phyloP scores from a whole-genome alignment of 1,139 yeast genomes.

The Citeromyces hawaiiensis region DNA sequence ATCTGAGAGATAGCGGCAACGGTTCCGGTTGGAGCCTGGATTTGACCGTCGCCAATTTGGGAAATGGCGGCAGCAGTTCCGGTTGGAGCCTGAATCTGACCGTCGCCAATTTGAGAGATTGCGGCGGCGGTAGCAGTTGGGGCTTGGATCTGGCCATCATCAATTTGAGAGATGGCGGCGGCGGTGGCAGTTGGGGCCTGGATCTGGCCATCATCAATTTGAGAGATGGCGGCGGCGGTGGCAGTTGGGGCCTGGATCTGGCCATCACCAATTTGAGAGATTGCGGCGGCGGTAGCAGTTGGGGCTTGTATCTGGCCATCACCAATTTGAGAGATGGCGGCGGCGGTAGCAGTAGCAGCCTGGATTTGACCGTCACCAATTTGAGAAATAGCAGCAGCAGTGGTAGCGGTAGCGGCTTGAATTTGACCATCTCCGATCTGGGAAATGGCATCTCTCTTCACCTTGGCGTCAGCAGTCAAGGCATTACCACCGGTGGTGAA shows the following conservation, averaged over 20 bases:
- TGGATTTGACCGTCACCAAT: conserved; percentile 54
- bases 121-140: conserved; percentile 8
- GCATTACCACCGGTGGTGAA: conserved; percentile 22
- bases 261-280: conserved; percentile 46
- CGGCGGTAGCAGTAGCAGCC: conserved; percentile 17
- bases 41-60: conserved; percentile 9
- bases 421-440: conserved; percentile 30
- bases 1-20: conserved; percentile 24
- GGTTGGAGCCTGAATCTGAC: conserved; percentile 23
- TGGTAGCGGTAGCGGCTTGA: conserved; percentile 26
- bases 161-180: conserved; percentile 22
- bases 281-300: conserved; percentile 22
- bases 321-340: conserved; percentile 23
- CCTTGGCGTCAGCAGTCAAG: conserved; percentile 14
- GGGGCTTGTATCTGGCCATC: conserved; percentile 33
- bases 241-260: conserved; percentile 34
- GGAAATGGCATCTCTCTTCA: conserved; percentile 20
- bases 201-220: conserved; percentile 32
- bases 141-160: conserved; percentile 25
- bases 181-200: conserved; percentile 24
- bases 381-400: conserved; percentile 29
- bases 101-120: conserved; percentile 20
- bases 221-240: conserved; percentile 20
- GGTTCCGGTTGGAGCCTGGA: conserved; percentile 9
- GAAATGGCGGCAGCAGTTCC: conserved; percentile 15